These are phyloP conservation scores for Alternaria viburni DNA, from an alignment of 2,329 filamentous ascomycete species.

Conservation along the genomic window DNA sequence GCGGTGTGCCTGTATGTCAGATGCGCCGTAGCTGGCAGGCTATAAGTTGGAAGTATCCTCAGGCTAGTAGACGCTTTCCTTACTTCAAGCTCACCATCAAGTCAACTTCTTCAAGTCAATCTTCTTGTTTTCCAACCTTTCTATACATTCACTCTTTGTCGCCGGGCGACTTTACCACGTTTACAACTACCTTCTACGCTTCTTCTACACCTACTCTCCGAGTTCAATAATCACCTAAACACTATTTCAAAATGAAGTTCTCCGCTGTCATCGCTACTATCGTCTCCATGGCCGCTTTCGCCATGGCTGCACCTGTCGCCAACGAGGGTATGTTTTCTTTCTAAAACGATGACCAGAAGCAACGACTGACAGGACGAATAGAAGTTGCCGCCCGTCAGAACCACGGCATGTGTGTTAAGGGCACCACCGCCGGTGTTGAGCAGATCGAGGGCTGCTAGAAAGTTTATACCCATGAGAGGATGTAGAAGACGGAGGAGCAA, in stretches of 20 bases:
- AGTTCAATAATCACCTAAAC: slow-evolving; percentile 2
- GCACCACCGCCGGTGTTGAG: background rate
- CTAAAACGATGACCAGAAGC: too few species aligned
- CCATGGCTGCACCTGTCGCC: slow-evolving; percentile 39
- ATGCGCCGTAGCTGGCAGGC: slow-evolving; percentile 13
- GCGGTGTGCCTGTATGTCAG: slow-evolving; percentile 11
- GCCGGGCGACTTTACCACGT: slow-evolving; percentile 39
- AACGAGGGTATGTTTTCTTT: slow-evolving; percentile 26
- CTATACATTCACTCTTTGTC: slow-evolving; percentile 39
- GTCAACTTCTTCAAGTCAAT: slow-evolving; percentile 21
- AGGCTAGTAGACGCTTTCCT: slow-evolving; percentile 12
- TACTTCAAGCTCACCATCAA: slow-evolving; percentile 19
- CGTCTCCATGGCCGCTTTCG: slow-evolving; percentile 45
- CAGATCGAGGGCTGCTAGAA: slow-evolving; percentile 13
- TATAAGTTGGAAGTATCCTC: slow-evolving; percentile 29
- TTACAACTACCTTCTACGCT: slow-evolving; percentile 15
- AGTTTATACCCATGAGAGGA: background rate
- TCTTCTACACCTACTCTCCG: slow-evolving; percentile 4
- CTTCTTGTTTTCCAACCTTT: slow-evolving; percentile 16
- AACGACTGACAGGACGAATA: slow-evolving; percentile 19
- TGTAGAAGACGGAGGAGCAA: background rate
- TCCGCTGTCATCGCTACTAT: slow-evolving; percentile 41
- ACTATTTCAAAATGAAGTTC: slow-evolving; percentile 43
- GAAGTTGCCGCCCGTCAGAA: slow-evolving; percentile 40
- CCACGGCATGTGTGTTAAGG: slow-evolving; percentile 45